These are phyloP conservation scores for Pichia heedii DNA, from an alignment of 805 yeast species.

Conservation along the genomic window DNA sequence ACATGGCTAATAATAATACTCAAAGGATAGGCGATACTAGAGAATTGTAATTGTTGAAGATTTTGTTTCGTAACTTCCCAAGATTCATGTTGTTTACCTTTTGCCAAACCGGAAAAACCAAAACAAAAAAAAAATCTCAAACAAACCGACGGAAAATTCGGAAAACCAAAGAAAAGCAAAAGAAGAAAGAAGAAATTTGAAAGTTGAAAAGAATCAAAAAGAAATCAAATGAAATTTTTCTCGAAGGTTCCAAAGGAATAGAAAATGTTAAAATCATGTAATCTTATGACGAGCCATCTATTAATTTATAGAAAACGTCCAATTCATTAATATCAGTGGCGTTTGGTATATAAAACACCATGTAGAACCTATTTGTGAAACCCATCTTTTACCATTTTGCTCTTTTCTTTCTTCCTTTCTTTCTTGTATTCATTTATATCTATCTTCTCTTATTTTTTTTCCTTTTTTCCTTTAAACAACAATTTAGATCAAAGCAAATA, in stretches of 20 bases:
- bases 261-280: not conserved
- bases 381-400: not conserved
- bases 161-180: too few species aligned
- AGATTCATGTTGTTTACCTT: not conserved
- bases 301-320: not conserved
- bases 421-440: too few species aligned
- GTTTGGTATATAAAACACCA: not conserved
- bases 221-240: not conserved
- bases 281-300: not conserved
- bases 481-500: not conserved
- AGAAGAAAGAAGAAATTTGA: not conserved
- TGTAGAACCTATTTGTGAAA: not conserved
- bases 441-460: not conserved
- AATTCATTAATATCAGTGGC: not conserved
- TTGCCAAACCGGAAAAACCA: not conserved
- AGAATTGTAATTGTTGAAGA: not conserved
- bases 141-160: not conserved
- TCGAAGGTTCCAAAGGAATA: not conserved
- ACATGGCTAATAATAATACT: too few species aligned
- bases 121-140: too few species aligned
- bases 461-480: not conserved
- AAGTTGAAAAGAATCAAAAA: conserved; percentile 2
- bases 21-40: too few species aligned
- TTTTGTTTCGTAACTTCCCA: too few species aligned
- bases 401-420: not conserved